Percentiles rank a stretch among this genome's conserved stretches.
These are phyloP conservation scores for Paecilomyces sp. DNA, from an alignment of 2,329 filamentous ascomycete species.

Conservation along the genomic window DNA sequence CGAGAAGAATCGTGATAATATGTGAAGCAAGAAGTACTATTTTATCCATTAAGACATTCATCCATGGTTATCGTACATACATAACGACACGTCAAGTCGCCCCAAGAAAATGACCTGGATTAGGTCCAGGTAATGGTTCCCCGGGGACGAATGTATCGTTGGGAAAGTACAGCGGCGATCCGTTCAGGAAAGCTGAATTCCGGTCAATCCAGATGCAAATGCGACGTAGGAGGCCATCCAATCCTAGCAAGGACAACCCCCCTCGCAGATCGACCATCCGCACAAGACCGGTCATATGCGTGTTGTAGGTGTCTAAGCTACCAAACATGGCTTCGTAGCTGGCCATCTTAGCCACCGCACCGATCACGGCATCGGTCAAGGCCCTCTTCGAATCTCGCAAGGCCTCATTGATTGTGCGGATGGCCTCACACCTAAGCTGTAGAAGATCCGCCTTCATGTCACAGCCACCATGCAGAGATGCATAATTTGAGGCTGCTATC, in stretches of 20 bases:
- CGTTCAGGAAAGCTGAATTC: slow-evolving; percentile 32
- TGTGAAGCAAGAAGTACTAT: neutral
- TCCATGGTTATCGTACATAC: neutral
- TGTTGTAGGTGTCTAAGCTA: slow-evolving; percentile 32
- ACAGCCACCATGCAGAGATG: slow-evolving; percentile 17
- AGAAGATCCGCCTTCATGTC: slow-evolving; percentile 25
- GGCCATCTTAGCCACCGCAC: slow-evolving; percentile 46
- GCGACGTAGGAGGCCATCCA: slow-evolving; percentile 40
- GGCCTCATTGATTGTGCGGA: slow-evolving; percentile 36
- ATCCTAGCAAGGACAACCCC: slow-evolving; percentile 36
- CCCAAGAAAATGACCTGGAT: slow-evolving; percentile 31
- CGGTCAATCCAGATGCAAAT: slow-evolving; percentile 46
- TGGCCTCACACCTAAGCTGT: slow-evolving; percentile 38
- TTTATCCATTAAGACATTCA: neutral
- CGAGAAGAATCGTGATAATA: neutral
- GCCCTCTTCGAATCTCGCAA: slow-evolving; percentile 22
- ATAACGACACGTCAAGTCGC: neutral
- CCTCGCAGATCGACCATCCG: slow-evolving; percentile 40
- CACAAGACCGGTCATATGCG: slow-evolving; percentile 42
- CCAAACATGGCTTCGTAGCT: slow-evolving; percentile 48
- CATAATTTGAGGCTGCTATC: slow-evolving; percentile 35
- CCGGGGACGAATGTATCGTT: slow-evolving; percentile 19
- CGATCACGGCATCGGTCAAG: slow-evolving; percentile 38
- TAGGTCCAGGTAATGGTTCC: slow-evolving; percentile 18
- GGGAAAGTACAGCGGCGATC: slow-evolving; percentile 25